These are phyloP conservation scores for Colletotrichum tropicale DNA, from an alignment of 2,329 filamentous ascomycete genomes.

Conservation along the genomic window DNA sequence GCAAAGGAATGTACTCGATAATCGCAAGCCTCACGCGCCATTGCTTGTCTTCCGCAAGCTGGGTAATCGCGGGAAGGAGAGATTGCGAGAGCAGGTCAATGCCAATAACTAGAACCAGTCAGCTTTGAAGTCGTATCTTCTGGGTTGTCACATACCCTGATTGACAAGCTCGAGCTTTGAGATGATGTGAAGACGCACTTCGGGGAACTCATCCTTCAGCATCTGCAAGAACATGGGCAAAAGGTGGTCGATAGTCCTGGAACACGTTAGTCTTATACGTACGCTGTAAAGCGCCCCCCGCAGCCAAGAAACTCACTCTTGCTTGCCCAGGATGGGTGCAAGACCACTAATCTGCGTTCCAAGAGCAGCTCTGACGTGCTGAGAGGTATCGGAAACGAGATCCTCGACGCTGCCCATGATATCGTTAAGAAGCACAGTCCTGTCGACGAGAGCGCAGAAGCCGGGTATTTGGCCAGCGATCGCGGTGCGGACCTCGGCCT, in stretches of 20 bases:
- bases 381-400: slow-evolving; percentile 92
- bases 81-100: slow-evolving; percentile 97
- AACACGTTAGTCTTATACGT: background rate
- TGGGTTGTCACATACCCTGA: slow-evolving; percentile 65
- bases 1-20: slow-evolving; percentile 97
- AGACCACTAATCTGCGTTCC: slow-evolving; percentile 97
- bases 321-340: slow-evolving; percentile 95
- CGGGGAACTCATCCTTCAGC: slow-evolving; percentile 99
- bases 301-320: slow-evolving; percentile 74
- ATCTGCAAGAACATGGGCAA: slow-evolving; percentile 99
- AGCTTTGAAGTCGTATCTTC: background rate
- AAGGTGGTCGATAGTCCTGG: slow-evolving; percentile 91
- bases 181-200: slow-evolving; percentile 98
- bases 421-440: slow-evolving; percentile 86
- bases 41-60: slow-evolving; percentile 98
- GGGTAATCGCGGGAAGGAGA: slow-evolving; percentile 94
- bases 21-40: slow-evolving; percentile 98
- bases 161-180: slow-evolving; percentile 99
- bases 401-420: slow-evolving; percentile 98
- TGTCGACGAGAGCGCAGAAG: slow-evolving; percentile 90
- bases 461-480: slow-evolving; percentile 98
- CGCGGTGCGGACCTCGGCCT: slow-evolving; percentile 95
- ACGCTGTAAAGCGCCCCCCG: background rate
- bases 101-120: slow-evolving; percentile 76
- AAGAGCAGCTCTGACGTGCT: slow-evolving; percentile 94